phyloP scores from a whole-genome alignment of 495 filamentous ascomycete genomes.

The Penicillium lagena region DNA sequence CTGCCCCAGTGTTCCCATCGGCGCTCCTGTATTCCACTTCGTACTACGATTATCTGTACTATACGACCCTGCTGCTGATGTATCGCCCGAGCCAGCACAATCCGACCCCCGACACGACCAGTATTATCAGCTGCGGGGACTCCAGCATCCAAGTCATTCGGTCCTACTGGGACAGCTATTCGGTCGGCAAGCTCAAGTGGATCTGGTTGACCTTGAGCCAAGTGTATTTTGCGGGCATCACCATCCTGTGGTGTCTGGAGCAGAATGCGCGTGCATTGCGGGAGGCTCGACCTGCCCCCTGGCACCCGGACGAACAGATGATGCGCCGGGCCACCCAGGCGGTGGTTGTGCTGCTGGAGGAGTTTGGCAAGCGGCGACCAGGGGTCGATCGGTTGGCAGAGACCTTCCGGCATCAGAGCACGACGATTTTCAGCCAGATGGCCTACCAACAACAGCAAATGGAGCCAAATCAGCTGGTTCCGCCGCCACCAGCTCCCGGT shows the following conservation, averaged over 20 bases:
- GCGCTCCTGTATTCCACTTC: slow-evolving; percentile 42
- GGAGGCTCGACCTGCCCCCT: slow-evolving; percentile 30
- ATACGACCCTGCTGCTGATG: slow-evolving; percentile 45
- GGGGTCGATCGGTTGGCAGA: slow-evolving; percentile 41
- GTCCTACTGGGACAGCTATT: slow-evolving; percentile 44
- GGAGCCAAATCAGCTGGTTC: slow-evolving; percentile 14
- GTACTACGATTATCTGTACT: slow-evolving; percentile 47
- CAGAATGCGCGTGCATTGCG: slow-evolving; percentile 40
- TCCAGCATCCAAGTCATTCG: slow-evolving; percentile 44
- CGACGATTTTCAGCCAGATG: slow-evolving; percentile 41
- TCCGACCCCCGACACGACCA: slow-evolving; percentile 34
- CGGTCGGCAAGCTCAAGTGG: slow-evolving; percentile 46
- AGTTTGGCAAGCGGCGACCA: slow-evolving; percentile 41
- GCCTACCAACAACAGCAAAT: slow-evolving; percentile 30
- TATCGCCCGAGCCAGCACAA: slow-evolving; percentile 44
- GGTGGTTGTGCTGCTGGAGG: slow-evolving; percentile 41
- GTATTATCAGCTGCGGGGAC: slow-evolving; percentile 43
- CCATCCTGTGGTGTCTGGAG: slow-evolving; percentile 43
- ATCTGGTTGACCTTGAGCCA: slow-evolving; percentile 50
- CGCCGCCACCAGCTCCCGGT: slow-evolving; percentile 16
- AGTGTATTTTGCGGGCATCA: slow-evolving; percentile 44
- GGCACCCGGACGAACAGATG: slow-evolving; percentile 38
- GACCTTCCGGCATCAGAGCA: slow-evolving; percentile 40
- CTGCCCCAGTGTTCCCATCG: slow-evolving; percentile 31
- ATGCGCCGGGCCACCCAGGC: slow-evolving; percentile 42